Base-by-base conservation (phyloP, 2,329 filamentous ascomycete genomes). In the Beauveria sp. region DNA sequence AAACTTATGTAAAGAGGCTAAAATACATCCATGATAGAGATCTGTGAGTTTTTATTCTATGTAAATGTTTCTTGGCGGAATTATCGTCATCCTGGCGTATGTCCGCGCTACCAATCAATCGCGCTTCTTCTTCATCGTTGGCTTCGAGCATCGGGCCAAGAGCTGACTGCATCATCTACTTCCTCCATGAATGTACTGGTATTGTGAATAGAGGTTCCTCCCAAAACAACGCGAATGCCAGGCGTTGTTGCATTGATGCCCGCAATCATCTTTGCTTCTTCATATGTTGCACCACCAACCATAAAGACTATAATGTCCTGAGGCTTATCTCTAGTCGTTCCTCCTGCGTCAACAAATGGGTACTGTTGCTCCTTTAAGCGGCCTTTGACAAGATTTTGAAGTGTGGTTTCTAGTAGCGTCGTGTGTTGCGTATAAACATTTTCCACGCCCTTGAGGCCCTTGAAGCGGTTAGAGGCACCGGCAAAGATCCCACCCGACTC, bases 381-480 rank as follows among this genome's bases (percentile, higher is more conserved):
- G 0, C 94, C 96, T 71, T 96, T 97, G 77, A 97, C 92, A 56
- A 99, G 79, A 67, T 93, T 93, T 71, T 97, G 93, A 20, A 99
- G 77, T 0, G 92, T 97, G 26, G 84, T 84, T 72, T 97, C 92
- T 18, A 99, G 75, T 24, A 91, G 82, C 0, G 96, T 92, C 6
- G 91, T 96, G 73, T 99, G 94, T 72, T 99, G 96, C 0, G 94
- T 99, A 73, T 99, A 99, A 30, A 99, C 94, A 68, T 99, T 99
- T 73, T 99, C 96, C 1, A 99, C 94, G 2, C 94, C 94, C 70
- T 97, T 97, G 16, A 99, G 80, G 0, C 94, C 94, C 70, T 96
- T 96, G 73, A 99, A 92, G 5, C 92, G 86, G 69, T 88, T 91
- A 44, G 91, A 84, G 12, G 92, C 92, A 14, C 90, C 90, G 0